Conservation (phyloP, 352 stramenopile genomes). For the Globisporangium recalcitrans region DNA sequence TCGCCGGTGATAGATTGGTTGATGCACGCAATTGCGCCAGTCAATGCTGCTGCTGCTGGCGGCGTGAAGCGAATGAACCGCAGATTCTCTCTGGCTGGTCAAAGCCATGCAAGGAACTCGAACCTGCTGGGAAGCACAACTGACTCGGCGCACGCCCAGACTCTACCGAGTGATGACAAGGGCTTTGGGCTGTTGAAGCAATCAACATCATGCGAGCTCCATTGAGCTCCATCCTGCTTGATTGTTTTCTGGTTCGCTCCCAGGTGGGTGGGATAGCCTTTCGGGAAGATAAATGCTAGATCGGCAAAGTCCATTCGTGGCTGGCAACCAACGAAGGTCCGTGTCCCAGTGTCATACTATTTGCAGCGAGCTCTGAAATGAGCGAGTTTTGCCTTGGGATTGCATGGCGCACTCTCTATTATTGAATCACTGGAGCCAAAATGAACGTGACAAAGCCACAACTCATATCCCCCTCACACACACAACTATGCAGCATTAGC, state of each 20-base stretch:
- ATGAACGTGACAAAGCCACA: too few species aligned
- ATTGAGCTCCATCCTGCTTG: background rate
- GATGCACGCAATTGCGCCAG: background rate
- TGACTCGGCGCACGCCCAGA: background rate
- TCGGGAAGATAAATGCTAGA: too few species aligned
- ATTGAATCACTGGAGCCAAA: too few species aligned
- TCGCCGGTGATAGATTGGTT: background rate
- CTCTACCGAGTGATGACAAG: background rate
- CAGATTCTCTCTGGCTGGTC: background rate
- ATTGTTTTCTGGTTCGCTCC: too few species aligned
- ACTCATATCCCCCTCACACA: too few species aligned
- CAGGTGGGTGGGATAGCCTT: too few species aligned
- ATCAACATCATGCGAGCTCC: background rate
- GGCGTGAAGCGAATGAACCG: background rate
- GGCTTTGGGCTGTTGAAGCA: background rate
- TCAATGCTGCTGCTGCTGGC: too few species aligned
- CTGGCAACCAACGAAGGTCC: background rate
- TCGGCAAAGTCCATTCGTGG: background rate
- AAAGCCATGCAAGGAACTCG: background rate
- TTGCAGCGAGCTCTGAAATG: too few species aligned
- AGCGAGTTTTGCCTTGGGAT: too few species aligned
- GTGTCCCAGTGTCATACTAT: background rate
- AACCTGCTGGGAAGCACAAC: background rate
- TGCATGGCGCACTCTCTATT: too few species aligned
- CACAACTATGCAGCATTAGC: too few species aligned